phyloP scores from a whole-genome alignment of 179 eudicot species.

The Beta lomatogona region DNA sequence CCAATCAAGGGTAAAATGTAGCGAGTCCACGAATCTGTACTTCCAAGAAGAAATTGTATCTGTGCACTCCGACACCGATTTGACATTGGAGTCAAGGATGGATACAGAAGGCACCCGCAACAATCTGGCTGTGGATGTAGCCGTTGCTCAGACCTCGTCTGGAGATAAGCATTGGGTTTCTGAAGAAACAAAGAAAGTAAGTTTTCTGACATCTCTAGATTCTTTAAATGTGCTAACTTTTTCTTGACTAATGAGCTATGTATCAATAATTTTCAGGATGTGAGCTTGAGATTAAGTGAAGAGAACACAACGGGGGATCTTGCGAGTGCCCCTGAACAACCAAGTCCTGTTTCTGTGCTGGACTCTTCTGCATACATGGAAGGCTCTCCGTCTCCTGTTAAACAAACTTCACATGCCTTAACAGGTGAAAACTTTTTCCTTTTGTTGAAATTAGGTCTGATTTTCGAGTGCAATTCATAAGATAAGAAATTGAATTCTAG shows the following conservation, averaged over 20 bases:
- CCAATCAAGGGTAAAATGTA: conserved; percentile 43
- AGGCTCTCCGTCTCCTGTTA: conserved; percentile 69
- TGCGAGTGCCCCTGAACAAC: conserved; percentile 57
- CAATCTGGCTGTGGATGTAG: conserved; percentile 35
- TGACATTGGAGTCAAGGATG: conserved; percentile 42
- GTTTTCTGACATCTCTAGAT: not conserved
- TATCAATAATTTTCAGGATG: conserved; percentile 48
- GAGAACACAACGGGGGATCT: conserved; percentile 44
- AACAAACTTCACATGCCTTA: conserved; percentile 46
- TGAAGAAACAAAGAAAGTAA: conserved; percentile 45
- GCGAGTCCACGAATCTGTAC: conserved; percentile 38
- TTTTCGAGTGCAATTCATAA: not conserved
- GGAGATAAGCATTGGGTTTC: conserved; percentile 33
- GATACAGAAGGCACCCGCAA: conserved; percentile 44
- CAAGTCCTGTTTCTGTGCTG: conserved; percentile 95
- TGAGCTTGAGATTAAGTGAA: conserved; percentile 41
- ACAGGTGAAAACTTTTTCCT: conserved; percentile 46
- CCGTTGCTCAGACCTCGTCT: conserved; percentile 43
- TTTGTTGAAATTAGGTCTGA: no score
- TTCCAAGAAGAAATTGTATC: conserved; percentile 43
- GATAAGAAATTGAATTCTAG: not conserved
- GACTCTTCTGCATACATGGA: conserved; percentile 61
- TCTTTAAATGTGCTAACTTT: not conserved
- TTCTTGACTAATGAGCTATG: conserved; percentile 17
- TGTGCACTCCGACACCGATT: conserved; percentile 48